These are phyloP conservation scores for Phialophora macrospora DNA, from an alignment of 2,329 filamentous ascomycete species.

Conservation along the genomic window DNA sequence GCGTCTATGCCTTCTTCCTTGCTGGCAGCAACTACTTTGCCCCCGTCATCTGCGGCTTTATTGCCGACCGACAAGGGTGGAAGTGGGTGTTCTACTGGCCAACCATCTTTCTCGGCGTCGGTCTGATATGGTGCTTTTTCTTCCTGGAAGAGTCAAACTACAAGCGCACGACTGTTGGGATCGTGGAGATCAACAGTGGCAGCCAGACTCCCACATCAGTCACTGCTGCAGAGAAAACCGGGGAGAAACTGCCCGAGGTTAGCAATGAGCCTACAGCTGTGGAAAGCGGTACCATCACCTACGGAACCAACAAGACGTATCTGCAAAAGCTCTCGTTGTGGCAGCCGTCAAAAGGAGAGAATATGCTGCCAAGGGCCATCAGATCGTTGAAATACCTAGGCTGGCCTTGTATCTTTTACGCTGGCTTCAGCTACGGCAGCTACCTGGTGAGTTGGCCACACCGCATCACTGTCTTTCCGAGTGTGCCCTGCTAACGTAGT, in stretches of 20 bases:
- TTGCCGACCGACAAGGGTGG: constrained; percentile 37
- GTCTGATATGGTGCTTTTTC: constrained; percentile 33
- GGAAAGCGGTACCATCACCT: constrained; percentile 15
- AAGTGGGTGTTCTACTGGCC: constrained; percentile 38
- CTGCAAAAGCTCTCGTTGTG: constrained; percentile 31
- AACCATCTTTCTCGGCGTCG: constrained; percentile 25
- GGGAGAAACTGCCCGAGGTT: constrained; percentile 7
- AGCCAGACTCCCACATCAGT: constrained; percentile 17
- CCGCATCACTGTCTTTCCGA: too few species aligned
- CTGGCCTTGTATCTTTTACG: constrained; percentile 49
- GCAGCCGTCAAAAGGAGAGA: constrained; percentile 27
- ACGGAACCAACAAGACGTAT: constrained; percentile 28
- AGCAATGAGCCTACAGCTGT: constrained; percentile 9
- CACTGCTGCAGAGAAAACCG: constrained; percentile 12
- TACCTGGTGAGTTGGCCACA: constrained; percentile 42
- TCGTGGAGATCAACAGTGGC: constrained; percentile 23
- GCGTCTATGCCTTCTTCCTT: constrained; percentile 35
- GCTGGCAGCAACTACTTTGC: constrained; percentile 41
- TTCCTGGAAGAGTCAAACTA: constrained; percentile 38
- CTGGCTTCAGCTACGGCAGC: constrained; percentile 49
- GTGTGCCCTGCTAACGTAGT: not conserved
- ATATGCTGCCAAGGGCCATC: constrained; percentile 22
- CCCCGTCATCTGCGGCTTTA: constrained; percentile 45
- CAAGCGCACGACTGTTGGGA: constrained; percentile 20
- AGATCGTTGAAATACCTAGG: constrained; percentile 36